Conservation (phyloP, 306 rosid genomes). For the Neltuma alba region DNA sequence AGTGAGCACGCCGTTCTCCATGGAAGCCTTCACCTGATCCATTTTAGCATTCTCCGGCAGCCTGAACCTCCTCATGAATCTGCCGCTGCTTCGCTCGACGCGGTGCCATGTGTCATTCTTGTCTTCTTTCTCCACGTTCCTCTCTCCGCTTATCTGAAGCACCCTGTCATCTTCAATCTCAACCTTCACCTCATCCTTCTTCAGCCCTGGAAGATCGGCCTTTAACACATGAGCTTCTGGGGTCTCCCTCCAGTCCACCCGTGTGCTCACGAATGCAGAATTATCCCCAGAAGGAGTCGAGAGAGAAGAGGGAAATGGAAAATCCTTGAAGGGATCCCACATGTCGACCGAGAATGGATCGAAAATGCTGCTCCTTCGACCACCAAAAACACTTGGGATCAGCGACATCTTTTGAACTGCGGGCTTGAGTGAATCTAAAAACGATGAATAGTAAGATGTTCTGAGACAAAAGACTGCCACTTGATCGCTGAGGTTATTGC, state of each 20-base stretch:
- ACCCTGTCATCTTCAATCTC: neutral
- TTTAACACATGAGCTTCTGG: neutral
- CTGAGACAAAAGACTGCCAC: too few species aligned
- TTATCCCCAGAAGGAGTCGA: neutral
- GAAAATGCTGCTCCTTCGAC: neutral
- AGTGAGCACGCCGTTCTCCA: slow-evolving; percentile 1
- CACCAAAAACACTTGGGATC: neutral
- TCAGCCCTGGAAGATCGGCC: neutral
- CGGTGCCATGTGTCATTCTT: neutral
- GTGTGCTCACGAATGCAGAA: neutral
- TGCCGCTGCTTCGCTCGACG: neutral
- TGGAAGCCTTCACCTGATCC: neutral
- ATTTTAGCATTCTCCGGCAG: neutral
- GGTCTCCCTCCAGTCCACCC: neutral
- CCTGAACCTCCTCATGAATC: neutral
- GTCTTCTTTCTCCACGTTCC: neutral
- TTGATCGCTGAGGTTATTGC: too few species aligned
- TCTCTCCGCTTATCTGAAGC: neutral
- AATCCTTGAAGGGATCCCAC: neutral
- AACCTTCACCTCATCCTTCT: neutral
- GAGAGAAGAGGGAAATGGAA: neutral
- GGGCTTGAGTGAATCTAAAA: too few species aligned
- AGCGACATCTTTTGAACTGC: neutral
- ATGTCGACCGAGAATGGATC: neutral
- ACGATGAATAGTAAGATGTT: too few species aligned